phyloP scores from a whole-genome alignment of 257 asterid species.

The Fraxinus americana region DNA sequence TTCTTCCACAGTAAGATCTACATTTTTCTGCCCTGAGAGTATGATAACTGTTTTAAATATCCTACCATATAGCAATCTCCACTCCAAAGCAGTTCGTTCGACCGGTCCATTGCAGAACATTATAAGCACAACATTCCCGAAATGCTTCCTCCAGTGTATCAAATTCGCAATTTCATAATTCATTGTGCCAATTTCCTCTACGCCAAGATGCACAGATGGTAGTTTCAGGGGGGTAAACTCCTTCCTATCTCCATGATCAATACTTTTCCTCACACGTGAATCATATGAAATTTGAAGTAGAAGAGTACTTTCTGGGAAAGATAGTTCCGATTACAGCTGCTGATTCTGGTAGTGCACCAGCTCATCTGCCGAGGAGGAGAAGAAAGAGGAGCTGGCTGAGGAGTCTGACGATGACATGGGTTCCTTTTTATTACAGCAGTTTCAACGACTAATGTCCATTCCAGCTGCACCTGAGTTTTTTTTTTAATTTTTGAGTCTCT shows the following conservation, averaged over 20 bases:
- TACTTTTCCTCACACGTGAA: conserved; percentile 80
- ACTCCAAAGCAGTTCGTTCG: conserved; percentile 94
- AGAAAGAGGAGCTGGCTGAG: conserved; percentile 71
- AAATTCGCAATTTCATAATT: conserved; percentile 90
- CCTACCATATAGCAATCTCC: conserved; percentile 97
- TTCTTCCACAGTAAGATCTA: conserved; percentile 83
- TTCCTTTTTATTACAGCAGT: background rate
- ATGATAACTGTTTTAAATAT: conserved; percentile 94
- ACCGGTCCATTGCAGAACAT: conserved; percentile 92
- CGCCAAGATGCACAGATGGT: conserved; percentile 94
- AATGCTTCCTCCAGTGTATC: conserved; percentile 89
- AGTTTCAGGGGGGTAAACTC: conserved; percentile 91
- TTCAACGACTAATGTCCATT: too few species aligned
- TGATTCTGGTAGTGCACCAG: conserved; percentile 26
- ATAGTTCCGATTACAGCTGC: conserved; percentile 51
- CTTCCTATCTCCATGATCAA: conserved; percentile 86
- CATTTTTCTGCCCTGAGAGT: conserved; percentile 66
- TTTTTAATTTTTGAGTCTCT: too few species aligned
- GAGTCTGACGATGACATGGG: conserved; percentile 91
- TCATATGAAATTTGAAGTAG: conserved; percentile 46
- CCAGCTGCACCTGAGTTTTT: too few species aligned
- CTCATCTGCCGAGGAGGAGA: conserved; percentile 50
- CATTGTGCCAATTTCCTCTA: conserved; percentile 83
- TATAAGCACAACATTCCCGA: conserved; percentile 85
- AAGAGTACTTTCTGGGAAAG: too few species aligned